Evolutionary conservation across 371 early-diverging fungal species (phyloP), one percentile per base, ranked within the genome.

Genomic region (Nematocida minor): DNA sequence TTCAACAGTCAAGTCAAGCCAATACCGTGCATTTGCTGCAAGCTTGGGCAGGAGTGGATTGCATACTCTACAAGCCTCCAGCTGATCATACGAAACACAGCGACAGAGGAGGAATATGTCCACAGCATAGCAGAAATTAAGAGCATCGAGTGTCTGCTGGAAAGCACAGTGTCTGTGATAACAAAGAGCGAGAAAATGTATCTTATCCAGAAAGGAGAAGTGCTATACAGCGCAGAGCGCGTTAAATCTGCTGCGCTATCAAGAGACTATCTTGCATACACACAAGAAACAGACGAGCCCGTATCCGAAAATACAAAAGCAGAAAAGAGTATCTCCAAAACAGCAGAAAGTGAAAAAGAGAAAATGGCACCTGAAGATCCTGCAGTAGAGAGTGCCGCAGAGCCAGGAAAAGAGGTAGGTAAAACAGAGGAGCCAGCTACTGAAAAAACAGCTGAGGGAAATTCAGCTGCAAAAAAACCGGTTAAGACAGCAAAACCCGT

Each of bases 101-200:
- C 29, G 27, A 66, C 55, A n/a, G 29, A 48, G 4, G 64, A 48
- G 40, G 67, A 51, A 38, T 29, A 42, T 42, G 48, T 31, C 22
- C 38, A 51, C 38, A 27, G 41, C 29, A 66, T 67, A n/a, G 46
- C 81, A 20, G 54, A 80, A 2, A 78, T 47, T 27, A 79, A 54
- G 60, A 71, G 77, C 25, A 69, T 84, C 27, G 70, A 83, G 55
- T 48, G 82, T 6, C 78, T 82, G 6, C 42, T 64, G 36, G 54
- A 80, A 42, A 77, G 82, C 0, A 62, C 14, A n/a, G 42, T 77
- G 2, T 68, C 54, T 6, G 41, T 83, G 11, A 29, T 70, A 22
- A 66, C 46, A 14, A 51, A 60, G 22, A 74, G 64, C 18, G 31
- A 67, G 14, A 42, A 64, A 4, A 38, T 82, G 40, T 55, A 54